phyloP scores from a whole-genome alignment of 2,329 filamentous ascomycete species.

The Rachicladosporium sp. region DNA sequence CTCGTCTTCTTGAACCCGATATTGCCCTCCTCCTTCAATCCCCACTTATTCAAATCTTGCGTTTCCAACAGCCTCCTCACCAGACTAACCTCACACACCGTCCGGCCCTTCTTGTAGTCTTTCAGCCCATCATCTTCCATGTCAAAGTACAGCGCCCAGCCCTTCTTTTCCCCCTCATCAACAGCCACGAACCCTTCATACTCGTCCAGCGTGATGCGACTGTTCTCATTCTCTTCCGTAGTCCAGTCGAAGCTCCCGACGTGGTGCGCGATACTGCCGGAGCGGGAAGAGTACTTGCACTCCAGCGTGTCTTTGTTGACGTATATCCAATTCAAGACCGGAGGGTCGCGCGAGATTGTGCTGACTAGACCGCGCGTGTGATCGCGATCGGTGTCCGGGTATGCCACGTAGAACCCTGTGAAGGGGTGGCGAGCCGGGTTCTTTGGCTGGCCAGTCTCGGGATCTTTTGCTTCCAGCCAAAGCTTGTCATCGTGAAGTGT shows the following conservation, averaged over 20 bases:
- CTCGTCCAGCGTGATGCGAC: slow-evolving; percentile 40
- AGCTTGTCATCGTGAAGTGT: slow-evolving; percentile 36
- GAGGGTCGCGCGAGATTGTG: slow-evolving; percentile 41
- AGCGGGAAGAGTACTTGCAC: slow-evolving; percentile 53
- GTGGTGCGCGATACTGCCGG: slow-evolving; percentile 47
- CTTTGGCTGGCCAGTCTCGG: slow-evolving; percentile 18
- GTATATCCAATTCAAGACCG: slow-evolving; percentile 59
- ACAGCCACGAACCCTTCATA: slow-evolving; percentile 47
- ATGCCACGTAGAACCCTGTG: slow-evolving; percentile 39
- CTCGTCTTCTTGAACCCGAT: slow-evolving; percentile 24
- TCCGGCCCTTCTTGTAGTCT: slow-evolving; percentile 25
- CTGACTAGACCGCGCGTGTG: slow-evolving; percentile 36
- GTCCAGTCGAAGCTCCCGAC: slow-evolving; percentile 81
- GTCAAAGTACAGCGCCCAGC: slow-evolving; percentile 44
- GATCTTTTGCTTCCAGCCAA: slow-evolving; percentile 16
- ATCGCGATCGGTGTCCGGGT: slow-evolving; percentile 35
- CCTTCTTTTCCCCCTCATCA: slow-evolving; percentile 29
- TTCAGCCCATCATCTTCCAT: slow-evolving; percentile 34
- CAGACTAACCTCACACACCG: slow-evolving; percentile 32
- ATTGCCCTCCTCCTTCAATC: slow-evolving; percentile 24
- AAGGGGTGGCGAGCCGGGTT: slow-evolving; percentile 33
- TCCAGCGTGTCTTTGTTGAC: slow-evolving; percentile 49
- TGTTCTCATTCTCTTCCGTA: slow-evolving; percentile 44
- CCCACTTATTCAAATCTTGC: slow-evolving; percentile 27
- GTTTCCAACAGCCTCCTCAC: slow-evolving; percentile 27